These are phyloP conservation scores for Phellinidium pouzarii DNA, from an alignment of 1,284 basidiomycete species.

Conservation along the genomic window DNA sequence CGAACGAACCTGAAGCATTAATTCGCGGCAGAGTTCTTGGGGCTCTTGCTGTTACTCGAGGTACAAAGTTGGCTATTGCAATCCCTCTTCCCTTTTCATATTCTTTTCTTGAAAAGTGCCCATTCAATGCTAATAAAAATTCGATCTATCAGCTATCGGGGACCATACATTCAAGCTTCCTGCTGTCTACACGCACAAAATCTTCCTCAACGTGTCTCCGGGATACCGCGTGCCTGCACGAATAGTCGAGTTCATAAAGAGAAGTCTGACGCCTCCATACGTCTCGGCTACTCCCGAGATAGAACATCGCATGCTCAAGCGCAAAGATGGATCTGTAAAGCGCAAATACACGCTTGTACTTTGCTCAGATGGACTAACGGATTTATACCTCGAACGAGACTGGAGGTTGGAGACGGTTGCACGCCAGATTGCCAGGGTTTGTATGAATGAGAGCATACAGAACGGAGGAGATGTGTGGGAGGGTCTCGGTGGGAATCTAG, in stretches of 20 bases:
- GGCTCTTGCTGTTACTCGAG: conserved; percentile 63
- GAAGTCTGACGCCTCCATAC: conserved; percentile 61
- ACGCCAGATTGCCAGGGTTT: conserved; percentile 26
- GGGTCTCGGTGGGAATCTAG: conserved; percentile 30
- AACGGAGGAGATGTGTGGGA: conserved; percentile 1
- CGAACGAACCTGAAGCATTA: conserved; percentile 56
- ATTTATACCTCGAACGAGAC: conserved; percentile 44
- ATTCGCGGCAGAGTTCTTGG: conserved; percentile 58
- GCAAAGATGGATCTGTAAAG: conserved; percentile 18
- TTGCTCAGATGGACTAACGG: conserved; percentile 61
- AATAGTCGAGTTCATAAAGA: conserved; percentile 59
- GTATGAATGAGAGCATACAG: background rate
- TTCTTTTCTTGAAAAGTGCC: background rate
- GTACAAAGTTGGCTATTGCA: conserved; percentile 33
- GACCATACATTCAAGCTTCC: conserved; percentile 69
- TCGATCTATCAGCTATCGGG: conserved; percentile 46
- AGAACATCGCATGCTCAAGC: conserved; percentile 41
- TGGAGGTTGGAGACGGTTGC: conserved; percentile 44
- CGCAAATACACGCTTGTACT: conserved; percentile 47
- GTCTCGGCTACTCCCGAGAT: conserved; percentile 60
- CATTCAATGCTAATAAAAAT: background rate
- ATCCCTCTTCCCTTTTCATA: conserved; percentile 13
- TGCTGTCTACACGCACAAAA: conserved; percentile 57
- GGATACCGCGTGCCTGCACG: conserved; percentile 53
- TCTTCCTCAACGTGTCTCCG: conserved; percentile 58